Percentiles rank a stretch among this genome's conserved stretches.
These are phyloP conservation scores for Globisporangium solare DNA, from an alignment of 352 stramenopile species.

Conservation along the genomic window DNA sequence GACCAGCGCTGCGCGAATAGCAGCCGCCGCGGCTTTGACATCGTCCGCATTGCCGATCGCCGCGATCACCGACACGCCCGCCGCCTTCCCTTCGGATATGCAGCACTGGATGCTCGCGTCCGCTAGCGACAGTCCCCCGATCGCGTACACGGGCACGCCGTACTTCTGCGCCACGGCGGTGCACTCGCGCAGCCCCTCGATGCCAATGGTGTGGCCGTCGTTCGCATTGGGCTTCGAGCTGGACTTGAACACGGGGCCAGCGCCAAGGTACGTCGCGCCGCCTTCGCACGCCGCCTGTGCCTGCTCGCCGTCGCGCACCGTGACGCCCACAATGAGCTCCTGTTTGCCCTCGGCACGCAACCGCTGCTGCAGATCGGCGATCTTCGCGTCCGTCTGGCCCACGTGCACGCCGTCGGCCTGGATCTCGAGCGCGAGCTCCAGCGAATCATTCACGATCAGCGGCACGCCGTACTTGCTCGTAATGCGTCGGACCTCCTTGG, in stretches of 20 bases:
- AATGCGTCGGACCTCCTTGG: constrained; percentile 30
- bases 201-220: constrained; percentile 38
- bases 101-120: constrained; percentile 33
- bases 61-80: constrained; percentile 45
- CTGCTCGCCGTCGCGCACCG: constrained; percentile 40
- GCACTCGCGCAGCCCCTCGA: constrained; percentile 30
- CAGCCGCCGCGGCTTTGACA: constrained; percentile 16
- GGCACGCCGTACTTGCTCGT: constrained; percentile 30
- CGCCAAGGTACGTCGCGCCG: constrained; percentile 46
- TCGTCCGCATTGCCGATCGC: constrained; percentile 38
- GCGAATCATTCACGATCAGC: constrained; percentile 57
- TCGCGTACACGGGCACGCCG: constrained; percentile 43
- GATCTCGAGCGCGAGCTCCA: constrained; percentile 38
- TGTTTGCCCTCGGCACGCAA: constrained; percentile 10
- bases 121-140: constrained; percentile 37
- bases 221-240: constrained; percentile 54
- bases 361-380: constrained; percentile 18
- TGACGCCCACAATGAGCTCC: constrained; percentile 52
- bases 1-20: constrained; percentile 21
- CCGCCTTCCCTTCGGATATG: constrained; percentile 29
- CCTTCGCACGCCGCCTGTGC: constrained; percentile 31
- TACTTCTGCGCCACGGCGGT: constrained; percentile 19
- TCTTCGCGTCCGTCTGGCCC: constrained; percentile 35
- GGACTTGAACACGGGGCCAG: constrained; percentile 45
- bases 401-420: constrained; percentile 49